Conservation (phyloP, 192 early-diverging fungal genomes). For the Piromyces finnis region DNA sequence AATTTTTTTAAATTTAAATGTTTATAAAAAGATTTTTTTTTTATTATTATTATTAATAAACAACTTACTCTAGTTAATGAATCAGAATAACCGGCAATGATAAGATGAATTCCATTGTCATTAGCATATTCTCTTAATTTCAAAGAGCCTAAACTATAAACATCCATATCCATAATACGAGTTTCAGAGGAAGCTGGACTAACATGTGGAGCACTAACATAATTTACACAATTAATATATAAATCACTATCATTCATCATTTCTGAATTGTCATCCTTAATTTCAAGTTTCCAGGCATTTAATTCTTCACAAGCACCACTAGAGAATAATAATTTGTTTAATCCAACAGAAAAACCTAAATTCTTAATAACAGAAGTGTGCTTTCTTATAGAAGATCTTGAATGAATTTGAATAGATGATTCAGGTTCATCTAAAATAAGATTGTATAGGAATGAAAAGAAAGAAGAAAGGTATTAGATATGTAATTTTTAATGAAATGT, state of each 20-base stretch:
- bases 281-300: constrained; percentile 38
- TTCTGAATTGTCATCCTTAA: constrained; percentile 2
- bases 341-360: constrained; percentile 15
- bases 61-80: constrained; percentile 38
- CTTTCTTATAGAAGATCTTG: constrained; percentile 7
- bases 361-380: constrained; percentile 33
- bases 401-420: background rate
- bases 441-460: too few relatives aligned
- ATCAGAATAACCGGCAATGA: constrained; percentile 61
- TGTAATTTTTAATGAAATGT: too few relatives aligned
- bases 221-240: constrained; percentile 21
- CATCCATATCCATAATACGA: constrained; percentile 56
- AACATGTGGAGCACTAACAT: constrained; percentile 16
- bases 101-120: constrained; percentile 17
- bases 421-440: background rate
- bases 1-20: too few relatives aligned
- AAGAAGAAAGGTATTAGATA: too few relatives aligned
- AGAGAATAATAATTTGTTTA: constrained; percentile 26
- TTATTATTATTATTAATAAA: constrained; percentile 12
- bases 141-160: background rate
- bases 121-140: background rate
- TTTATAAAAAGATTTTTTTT: background rate
- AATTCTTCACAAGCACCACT: constrained; percentile 45
- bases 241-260: background rate
- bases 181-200: constrained; percentile 34